Evolutionary conservation across 2,329 filamentous ascomycete species (phyloP).

Genomic region (Diplocarpon mali): DNA sequence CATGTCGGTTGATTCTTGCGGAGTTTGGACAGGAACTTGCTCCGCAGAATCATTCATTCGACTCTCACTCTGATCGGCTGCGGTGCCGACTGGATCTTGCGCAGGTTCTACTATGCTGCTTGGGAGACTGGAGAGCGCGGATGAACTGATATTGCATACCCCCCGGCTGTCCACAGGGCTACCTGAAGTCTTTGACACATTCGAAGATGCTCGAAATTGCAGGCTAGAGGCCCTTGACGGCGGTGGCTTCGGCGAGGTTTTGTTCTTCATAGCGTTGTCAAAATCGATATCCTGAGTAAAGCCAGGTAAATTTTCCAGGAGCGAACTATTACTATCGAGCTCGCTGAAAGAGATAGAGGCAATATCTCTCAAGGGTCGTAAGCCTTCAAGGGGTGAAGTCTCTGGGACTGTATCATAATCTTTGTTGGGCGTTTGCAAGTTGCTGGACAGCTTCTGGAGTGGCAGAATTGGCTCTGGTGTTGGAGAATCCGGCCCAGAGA

Average conservation of each 20-base stretch:
- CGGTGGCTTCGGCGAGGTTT: conserved; percentile 3
- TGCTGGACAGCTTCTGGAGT: conserved; percentile 11
- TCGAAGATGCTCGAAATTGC: not conserved
- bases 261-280: conserved; percentile 10
- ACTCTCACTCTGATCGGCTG: too few species aligned
- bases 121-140: not conserved
- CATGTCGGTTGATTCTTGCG: not conserved
- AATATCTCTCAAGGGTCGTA: conserved; percentile 22
- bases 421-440: conserved; percentile 3
- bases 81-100: too few species aligned
- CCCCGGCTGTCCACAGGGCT: not conserved
- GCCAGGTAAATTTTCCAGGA: conserved; percentile 16
- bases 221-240: not conserved
- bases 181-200: not conserved
- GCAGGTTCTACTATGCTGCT: not conserved
- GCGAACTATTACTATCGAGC: conserved; percentile 3
- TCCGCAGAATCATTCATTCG: too few species aligned
- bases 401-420: conserved; percentile 23
- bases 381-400: conserved; percentile 21
- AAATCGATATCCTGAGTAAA: conserved; percentile 24
- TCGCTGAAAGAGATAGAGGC: conserved; percentile 17
- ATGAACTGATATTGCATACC: not conserved
- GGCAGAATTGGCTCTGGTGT: conserved; percentile 6
- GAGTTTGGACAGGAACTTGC: too few species aligned
- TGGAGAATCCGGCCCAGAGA: too few species aligned